A percentile compares a stretch with the other conserved stretches of the same genome.
phyloP scores from a whole-genome alignment of 192 early-diverging fungal genomes.

The Spinellus fusiger region DNA sequence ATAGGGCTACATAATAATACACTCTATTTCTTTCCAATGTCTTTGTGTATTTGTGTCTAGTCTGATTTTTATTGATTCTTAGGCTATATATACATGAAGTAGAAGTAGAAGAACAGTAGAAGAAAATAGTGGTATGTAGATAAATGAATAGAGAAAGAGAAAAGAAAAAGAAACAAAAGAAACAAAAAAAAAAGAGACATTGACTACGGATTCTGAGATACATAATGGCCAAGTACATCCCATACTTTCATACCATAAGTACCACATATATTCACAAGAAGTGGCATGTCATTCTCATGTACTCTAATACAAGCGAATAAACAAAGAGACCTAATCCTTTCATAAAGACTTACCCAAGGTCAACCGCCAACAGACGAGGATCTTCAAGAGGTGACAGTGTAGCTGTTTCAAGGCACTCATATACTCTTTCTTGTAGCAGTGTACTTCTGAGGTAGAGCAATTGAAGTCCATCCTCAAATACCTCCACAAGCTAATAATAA shows the following conservation, averaged over 20 bases:
- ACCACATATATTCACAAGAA: slow-evolving; percentile 27
- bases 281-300: slow-evolving; percentile 26
- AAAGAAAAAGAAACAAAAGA: neutral
- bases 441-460: slow-evolving; percentile 31
- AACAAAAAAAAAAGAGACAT: neutral
- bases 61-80: neutral
- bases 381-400: neutral
- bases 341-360: slow-evolving; percentile 13
- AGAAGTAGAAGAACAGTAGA: neutral
- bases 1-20: too few relatives aligned
- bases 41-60: neutral
- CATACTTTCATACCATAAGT: slow-evolving; percentile 25
- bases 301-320: slow-evolving; percentile 6
- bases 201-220: neutral
- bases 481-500: slow-evolving; percentile 33
- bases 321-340: neutral
- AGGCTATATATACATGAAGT: neutral
- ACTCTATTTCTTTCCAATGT: neutral
- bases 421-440: slow-evolving; percentile 14
- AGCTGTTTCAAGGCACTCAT: slow-evolving; percentile 3
- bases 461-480: slow-evolving; percentile 43
- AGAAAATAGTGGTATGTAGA: neutral
- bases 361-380: slow-evolving; percentile 3
- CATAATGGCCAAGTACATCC: slow-evolving; percentile 3
- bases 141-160: neutral